These are phyloP conservation scores for Serpula lacrymans DNA, from an alignment of 768 basidiomycete genomes.

Conservation along the genomic window DNA sequence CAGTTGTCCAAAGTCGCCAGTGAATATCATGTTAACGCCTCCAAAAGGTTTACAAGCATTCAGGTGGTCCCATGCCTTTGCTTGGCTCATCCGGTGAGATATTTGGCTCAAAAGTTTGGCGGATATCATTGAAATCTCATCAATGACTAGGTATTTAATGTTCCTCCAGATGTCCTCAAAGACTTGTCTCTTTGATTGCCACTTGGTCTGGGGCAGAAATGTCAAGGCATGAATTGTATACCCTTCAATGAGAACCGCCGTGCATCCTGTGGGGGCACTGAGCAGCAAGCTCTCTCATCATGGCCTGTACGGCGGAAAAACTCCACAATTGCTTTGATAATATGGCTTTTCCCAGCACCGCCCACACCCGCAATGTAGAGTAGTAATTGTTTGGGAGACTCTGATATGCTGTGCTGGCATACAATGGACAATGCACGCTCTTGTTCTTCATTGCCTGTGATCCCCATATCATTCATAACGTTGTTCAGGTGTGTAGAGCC, in stretches of 20 bases:
- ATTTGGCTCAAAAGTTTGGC: constrained; percentile 18
- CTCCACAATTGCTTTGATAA: constrained; percentile 16
- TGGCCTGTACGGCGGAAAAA: constrained; percentile 11
- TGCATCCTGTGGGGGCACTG: constrained; percentile 26
- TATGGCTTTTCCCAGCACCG: constrained; percentile 28
- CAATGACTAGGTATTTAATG: constrained; percentile 16
- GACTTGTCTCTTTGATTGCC: too few species aligned
- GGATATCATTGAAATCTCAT: constrained; percentile 17
- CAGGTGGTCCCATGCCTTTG: constrained; percentile 9
- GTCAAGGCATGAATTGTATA: constrained; percentile 26
- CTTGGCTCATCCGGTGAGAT: constrained; percentile 14
- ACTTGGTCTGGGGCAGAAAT: too few species aligned
- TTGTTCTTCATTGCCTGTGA: constrained; percentile 9
- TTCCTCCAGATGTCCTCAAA: constrained; percentile 9
- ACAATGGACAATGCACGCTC: constrained; percentile 10
- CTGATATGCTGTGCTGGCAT: constrained; percentile 4
- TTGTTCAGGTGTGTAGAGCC: too few species aligned
- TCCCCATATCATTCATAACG: too few species aligned
- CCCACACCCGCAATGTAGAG: constrained; percentile 28
- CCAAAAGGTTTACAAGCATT: constrained; percentile 18
- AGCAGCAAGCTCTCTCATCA: constrained; percentile 10
- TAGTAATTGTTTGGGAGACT: constrained; percentile 12
- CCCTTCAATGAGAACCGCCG: constrained; percentile 24
- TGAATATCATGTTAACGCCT: constrained; percentile 29
- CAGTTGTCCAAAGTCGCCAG: constrained; percentile 27